Evolutionary conservation across 805 yeast species (phyloP).

Genomic region (Starmerella floris): DNA sequence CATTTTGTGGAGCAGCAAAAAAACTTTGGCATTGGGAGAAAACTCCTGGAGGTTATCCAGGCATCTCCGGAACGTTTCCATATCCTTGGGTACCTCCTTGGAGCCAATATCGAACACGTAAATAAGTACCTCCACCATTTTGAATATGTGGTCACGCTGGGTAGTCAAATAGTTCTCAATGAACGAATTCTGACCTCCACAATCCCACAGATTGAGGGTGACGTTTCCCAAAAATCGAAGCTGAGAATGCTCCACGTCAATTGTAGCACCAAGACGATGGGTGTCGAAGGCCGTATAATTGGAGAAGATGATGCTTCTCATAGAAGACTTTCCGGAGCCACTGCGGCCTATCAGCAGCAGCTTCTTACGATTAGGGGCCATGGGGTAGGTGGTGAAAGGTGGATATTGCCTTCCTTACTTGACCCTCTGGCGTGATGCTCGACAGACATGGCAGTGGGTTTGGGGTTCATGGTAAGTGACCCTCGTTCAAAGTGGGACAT

Average conservation of each 20-base stretch:
- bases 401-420: too few relatives aligned
- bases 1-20: constrained; percentile 89
- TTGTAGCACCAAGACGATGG: constrained; percentile 87
- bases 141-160: constrained; percentile 82
- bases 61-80: constrained; percentile 78
- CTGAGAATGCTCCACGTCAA: constrained; percentile 97
- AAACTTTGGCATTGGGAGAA: constrained; percentile 83
- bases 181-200: constrained; percentile 88
- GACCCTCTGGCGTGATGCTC: too few relatives aligned
- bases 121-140: constrained; percentile 88
- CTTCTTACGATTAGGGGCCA: constrained; percentile 37
- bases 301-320: constrained; percentile 88
- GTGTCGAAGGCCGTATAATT: constrained; percentile 96
- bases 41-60: constrained; percentile 67
- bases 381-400: too few relatives aligned
- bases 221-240: constrained; percentile 83
- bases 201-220: constrained; percentile 94
- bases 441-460: too few relatives aligned
- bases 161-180: constrained; percentile 87
- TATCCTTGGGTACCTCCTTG: constrained; percentile 81
- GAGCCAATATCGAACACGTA: constrained; percentile 95
- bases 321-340: constrained; percentile 94
- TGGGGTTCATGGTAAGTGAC: too few relatives aligned
- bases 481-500: too few relatives aligned
- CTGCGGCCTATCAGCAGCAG: constrained; percentile 74